These are phyloP conservation scores for Diplodia corticola DNA, from an alignment of 2,329 filamentous ascomycete genomes.

Conservation along the genomic window DNA sequence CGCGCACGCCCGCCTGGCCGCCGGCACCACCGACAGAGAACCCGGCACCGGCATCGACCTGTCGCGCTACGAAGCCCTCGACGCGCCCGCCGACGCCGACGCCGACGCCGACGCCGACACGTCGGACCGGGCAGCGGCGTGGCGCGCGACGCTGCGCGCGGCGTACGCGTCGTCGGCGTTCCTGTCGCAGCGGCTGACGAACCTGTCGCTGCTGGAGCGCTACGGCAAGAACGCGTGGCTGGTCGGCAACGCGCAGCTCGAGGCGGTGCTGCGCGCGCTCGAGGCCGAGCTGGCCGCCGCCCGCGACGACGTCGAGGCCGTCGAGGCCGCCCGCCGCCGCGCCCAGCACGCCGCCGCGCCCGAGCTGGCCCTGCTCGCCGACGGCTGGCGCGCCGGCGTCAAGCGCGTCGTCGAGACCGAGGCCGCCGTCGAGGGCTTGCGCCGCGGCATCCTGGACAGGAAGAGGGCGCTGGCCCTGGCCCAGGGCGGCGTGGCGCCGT, in stretches of 20 bases:
- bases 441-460: slow-evolving; percentile 40
- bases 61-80: slow-evolving; percentile 78
- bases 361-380: slow-evolving; percentile 73
- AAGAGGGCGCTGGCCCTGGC: slow-evolving; percentile 31
- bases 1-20: slow-evolving; percentile 68
- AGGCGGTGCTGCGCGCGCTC: slow-evolving; percentile 66
- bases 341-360: slow-evolving; percentile 70
- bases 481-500: too few species aligned
- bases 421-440: slow-evolving; percentile 73
- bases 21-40: slow-evolving; percentile 46
- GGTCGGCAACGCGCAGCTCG: slow-evolving; percentile 76
- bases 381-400: slow-evolving; percentile 76
- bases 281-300: slow-evolving; percentile 73
- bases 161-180: slow-evolving; percentile 62
- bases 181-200: slow-evolving; percentile 56
- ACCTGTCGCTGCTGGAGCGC: slow-evolving; percentile 73
- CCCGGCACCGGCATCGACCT: slow-evolving; percentile 69
- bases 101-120: too few species aligned
- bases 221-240: slow-evolving; percentile 93
- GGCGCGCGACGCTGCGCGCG: slow-evolving; percentile 53
- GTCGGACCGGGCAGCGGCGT: too few species aligned
- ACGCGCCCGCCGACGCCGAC: slow-evolving; percentile 51
- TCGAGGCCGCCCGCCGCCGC: slow-evolving; percentile 69
- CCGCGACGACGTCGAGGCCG: slow-evolving; percentile 68
- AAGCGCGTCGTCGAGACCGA: slow-evolving; percentile 82